phyloP scores from a whole-genome alignment of 768 basidiomycete genomes.

The Sutorius australiensis region DNA sequence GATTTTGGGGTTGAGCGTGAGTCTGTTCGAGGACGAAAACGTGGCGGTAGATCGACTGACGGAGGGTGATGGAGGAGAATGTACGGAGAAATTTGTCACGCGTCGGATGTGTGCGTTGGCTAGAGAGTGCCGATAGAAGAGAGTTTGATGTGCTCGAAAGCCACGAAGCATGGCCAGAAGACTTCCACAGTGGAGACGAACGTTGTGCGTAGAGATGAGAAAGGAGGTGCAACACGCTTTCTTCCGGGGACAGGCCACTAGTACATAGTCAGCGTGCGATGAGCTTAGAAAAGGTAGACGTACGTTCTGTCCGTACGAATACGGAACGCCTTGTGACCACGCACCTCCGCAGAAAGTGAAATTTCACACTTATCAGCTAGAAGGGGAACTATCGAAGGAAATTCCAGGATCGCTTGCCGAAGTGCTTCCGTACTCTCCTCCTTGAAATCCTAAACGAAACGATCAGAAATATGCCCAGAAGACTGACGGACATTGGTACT shows the following conservation, averaged over 20 bases:
- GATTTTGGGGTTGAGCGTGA: conserved; percentile 37
- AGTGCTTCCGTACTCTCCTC: conserved; percentile 64
- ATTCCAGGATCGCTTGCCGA: conserved; percentile 66
- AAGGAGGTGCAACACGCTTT: conserved; percentile 66
- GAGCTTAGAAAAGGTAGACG: conserved; percentile 14
- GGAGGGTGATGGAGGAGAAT: conserved; percentile 40
- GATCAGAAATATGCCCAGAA: conserved; percentile 1
- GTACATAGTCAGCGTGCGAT: conserved; percentile 7
- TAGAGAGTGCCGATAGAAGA: conserved; percentile 31
- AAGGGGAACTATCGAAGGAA: conserved; percentile 78
- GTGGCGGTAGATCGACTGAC: conserved; percentile 67
- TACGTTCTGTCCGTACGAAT: conserved; percentile 68
- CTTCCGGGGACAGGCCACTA: conserved; percentile 36
- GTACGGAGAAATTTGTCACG: conserved; percentile 31
- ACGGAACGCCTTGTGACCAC: conserved; percentile 60
- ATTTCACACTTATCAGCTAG: conserved; percentile 85
- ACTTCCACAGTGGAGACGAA: conserved; percentile 79
- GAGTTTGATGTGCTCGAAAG: conserved; percentile 53
- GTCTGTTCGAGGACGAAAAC: conserved; percentile 67
- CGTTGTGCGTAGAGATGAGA: conserved; percentile 86
- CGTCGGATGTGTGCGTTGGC: conserved; percentile 31
- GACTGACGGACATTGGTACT: conserved; percentile 17
- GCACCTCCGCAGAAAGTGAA: conserved; percentile 51
- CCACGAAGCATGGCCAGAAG: conserved; percentile 60
- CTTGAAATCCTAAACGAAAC: conserved; percentile 40